Evolutionary conservation across 2,329 filamentous ascomycete species (phyloP).

Genomic region (Paracorniculantispora psalliotae): DNA sequence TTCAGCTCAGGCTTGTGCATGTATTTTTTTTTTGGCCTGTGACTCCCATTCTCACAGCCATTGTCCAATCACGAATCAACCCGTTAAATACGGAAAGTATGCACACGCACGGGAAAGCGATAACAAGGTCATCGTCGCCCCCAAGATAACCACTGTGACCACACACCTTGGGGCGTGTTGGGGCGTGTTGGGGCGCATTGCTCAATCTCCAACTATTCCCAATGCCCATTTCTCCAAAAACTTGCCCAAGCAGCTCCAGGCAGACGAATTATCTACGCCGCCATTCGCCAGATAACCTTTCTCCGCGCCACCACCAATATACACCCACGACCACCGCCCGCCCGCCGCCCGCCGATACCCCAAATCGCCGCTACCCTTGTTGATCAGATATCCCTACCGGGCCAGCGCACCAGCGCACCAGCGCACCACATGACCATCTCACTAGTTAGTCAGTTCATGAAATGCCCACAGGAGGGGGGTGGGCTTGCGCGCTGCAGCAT

Average conservation of each 20-base stretch:
- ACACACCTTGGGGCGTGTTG: no score
- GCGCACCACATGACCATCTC: not conserved
- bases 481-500: not conserved
- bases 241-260: not conserved
- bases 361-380: not conserved
- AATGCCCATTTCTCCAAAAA: not conserved
- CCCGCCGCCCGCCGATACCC: not conserved
- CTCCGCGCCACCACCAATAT: not conserved
- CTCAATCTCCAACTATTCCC: not conserved
- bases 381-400: not conserved
- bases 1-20: not conserved
- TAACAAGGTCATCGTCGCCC: not conserved
- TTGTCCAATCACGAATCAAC: not conserved
- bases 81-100: not conserved
- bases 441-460: no score
- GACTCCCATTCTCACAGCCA: not conserved
- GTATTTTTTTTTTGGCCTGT: not conserved
- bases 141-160: not conserved
- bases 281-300: not conserved
- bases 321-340: no score
- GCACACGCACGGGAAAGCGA: not conserved
- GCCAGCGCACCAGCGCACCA: no score
- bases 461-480: not conserved
- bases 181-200: no score
- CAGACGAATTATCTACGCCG: not conserved